Base-by-base conservation (phyloP, 148 eudicot species). In the Hydrangea macrophylla region DNA sequence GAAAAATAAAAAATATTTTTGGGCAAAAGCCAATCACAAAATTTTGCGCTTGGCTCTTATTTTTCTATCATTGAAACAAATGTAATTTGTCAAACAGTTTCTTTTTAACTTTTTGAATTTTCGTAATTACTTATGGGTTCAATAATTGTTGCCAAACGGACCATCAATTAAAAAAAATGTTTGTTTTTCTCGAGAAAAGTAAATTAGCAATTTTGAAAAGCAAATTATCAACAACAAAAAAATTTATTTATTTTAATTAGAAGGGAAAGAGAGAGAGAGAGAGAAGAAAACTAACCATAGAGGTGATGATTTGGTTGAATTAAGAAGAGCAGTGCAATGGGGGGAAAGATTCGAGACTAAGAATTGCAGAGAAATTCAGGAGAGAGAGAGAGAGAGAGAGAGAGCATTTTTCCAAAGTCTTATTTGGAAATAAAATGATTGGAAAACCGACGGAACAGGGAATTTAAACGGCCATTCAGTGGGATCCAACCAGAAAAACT, bases 401-500 rank as follows among this genome's bases (percentile, higher is more conserved):
- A 63, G 59, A 60, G 40, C 59, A 65, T 65, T 23, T n/a, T 35
- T 55, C 62, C 45, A 25, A 10, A 68, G 24, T 62, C 39, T 64
- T 65, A 42, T 65, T 17, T 32, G 20, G 28, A 62, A 31, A 60
- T 70, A 79, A 68, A 62, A n/a, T n/a, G n/a, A n/a, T n/a, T n/a
- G 75, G 66, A 65, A 13, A 50, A 74, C 61, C 82, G 76, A 67
- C 10, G 20, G 48, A 64, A 37, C 32, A 74, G 82, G 79, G n/a
- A 70, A 55, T 60, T 44, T 68, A 62, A 77, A 28, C 53, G 65
- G 69, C 27, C 60, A 55, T 73, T 55, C 25, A 36, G 59, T 36
- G 25, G 30, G 30, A 22, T 54, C 60, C 22, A 66, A 35, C 33
- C 60, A 54, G 70, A 59, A 54, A 66, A 66, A 33, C 33, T 17